Percentiles rank a stretch among this genome's conserved stretches.
phyloP scores from a whole-genome alignment of 306 rosid genomes.

The Pachyrhizus erosus region DNA sequence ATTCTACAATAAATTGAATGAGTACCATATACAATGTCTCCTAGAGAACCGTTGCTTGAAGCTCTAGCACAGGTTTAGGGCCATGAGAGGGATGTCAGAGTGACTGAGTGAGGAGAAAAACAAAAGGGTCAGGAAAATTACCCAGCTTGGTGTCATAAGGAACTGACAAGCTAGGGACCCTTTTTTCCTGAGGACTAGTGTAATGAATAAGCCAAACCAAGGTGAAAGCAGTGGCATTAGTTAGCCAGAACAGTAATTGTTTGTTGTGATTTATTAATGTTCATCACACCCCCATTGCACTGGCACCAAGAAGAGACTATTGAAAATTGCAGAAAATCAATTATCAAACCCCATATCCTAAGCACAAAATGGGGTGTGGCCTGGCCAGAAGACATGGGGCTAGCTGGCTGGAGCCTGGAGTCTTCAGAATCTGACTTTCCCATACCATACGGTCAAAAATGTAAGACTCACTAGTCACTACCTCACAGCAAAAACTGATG shows the following conservation, averaged over 20 bases:
- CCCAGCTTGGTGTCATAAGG: constrained; percentile 23
- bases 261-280: constrained; percentile 41
- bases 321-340: constrained; percentile 33
- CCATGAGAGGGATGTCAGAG: constrained; percentile 44
- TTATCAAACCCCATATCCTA: constrained; percentile 5
- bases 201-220: constrained; percentile 39
- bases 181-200: constrained; percentile 1
- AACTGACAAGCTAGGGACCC: constrained; percentile 44
- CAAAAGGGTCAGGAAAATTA: constrained; percentile 33
- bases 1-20: constrained; percentile 1
- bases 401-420: constrained; percentile 48
- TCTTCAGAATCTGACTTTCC: constrained; percentile 33
- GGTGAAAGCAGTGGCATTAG: constrained; percentile 16
- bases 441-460: constrained; percentile 53
- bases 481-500: constrained; percentile 40
- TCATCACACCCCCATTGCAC: neutral
- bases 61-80: neutral
- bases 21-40: neutral
- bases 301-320: constrained; percentile 17
- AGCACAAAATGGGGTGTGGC: constrained; percentile 53
- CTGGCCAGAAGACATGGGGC: constrained; percentile 52
- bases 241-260: constrained; percentile 45
- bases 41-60: constrained; percentile 34
- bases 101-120: neutral
- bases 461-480: constrained; percentile 36